Percentiles rank a stretch among this genome's conserved stretches.
Evolutionary conservation across 176 grass and related monocot species (phyloP).

Genomic region (Miscanthus lutarioriparius): DNA sequence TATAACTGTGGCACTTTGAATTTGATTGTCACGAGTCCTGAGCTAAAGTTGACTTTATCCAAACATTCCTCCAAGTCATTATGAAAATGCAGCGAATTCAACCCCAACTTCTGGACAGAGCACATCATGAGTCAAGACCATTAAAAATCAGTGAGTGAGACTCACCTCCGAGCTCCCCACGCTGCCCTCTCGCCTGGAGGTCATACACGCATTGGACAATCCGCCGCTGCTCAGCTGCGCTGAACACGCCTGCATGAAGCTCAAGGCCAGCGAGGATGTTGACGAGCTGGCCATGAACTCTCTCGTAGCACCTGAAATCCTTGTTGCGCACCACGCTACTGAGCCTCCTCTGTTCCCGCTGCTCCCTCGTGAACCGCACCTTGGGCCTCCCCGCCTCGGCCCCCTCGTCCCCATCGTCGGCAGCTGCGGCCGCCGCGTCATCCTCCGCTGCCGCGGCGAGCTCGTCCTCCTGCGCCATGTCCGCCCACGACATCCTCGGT

Average conservation of each 20-base stretch:
- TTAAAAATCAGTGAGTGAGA: not conserved
- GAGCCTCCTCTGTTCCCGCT: constrained; percentile 51
- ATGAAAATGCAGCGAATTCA: not conserved
- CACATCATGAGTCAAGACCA: not conserved
- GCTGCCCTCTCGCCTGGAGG: constrained; percentile 48
- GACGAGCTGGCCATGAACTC: constrained; percentile 33
- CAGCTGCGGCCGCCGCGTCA: constrained; percentile 18
- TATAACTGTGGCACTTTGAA: not conserved
- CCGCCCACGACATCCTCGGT: constrained; percentile 75
- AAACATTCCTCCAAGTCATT: not conserved
- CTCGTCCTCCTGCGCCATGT: constrained; percentile 84
- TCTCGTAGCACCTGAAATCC: constrained; percentile 48
- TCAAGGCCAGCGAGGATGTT: constrained; percentile 56
- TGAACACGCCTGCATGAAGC: constrained; percentile 56
- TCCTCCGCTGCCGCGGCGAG: constrained; percentile 68
- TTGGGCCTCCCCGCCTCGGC: constrained; percentile 28
- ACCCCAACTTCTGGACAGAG: not conserved
- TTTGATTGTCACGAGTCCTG: not conserved
- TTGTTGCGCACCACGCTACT: constrained; percentile 38
- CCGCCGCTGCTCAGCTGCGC: constrained; percentile 38
- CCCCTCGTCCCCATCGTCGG: constrained; percentile 34
- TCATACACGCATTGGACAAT: constrained; percentile 45
- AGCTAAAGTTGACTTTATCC: not conserved
- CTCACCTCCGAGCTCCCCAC: constrained; percentile 57
- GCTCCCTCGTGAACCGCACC: constrained; percentile 41